These are phyloP conservation scores for Trichophyton benhamiae DNA, from an alignment of 2,329 filamentous ascomycete genomes.

Conservation along the genomic window DNA sequence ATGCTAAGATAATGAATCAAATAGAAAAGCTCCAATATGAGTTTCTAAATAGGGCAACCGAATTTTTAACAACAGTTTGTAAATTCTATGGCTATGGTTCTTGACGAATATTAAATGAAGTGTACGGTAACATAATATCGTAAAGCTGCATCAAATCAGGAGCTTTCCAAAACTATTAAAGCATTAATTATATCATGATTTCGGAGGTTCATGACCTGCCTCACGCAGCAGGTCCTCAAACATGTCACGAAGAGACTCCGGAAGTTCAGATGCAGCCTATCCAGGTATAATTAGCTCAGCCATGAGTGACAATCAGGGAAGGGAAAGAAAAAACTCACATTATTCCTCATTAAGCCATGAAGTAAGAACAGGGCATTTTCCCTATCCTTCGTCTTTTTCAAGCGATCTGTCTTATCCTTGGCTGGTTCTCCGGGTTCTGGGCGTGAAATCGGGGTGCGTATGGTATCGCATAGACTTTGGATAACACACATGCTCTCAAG, in stretches of 20 bases:
- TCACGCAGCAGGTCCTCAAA: conserved; percentile 1
- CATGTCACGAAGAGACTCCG: background rate
- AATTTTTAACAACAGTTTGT: background rate
- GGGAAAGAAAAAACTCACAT: conserved; percentile 21
- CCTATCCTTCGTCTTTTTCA: conserved; percentile 26
- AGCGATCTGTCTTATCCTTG: conserved; percentile 15
- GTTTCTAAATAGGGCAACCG: too few relatives aligned
- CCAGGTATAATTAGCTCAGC: background rate
- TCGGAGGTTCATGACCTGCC: background rate
- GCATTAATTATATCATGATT: background rate
- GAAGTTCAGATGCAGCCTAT: background rate
- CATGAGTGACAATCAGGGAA: background rate
- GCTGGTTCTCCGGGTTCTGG: conserved; percentile 13
- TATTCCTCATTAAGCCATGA: conserved; percentile 28
- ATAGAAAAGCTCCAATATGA: too few relatives aligned
- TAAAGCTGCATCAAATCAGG: background rate
- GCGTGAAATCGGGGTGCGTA: conserved; percentile 17
- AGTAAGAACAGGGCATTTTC: conserved; percentile 32
- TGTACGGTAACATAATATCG: background rate
- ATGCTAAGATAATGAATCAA: too few relatives aligned
- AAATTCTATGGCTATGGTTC: background rate
- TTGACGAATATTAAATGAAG: background rate
- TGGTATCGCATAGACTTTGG: conserved; percentile 23
- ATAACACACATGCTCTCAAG: conserved; percentile 26
- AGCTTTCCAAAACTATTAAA: background rate